phyloP scores from a whole-genome alignment of 2,329 filamentous ascomycete species.

The Huntiella bhutanensis region DNA sequence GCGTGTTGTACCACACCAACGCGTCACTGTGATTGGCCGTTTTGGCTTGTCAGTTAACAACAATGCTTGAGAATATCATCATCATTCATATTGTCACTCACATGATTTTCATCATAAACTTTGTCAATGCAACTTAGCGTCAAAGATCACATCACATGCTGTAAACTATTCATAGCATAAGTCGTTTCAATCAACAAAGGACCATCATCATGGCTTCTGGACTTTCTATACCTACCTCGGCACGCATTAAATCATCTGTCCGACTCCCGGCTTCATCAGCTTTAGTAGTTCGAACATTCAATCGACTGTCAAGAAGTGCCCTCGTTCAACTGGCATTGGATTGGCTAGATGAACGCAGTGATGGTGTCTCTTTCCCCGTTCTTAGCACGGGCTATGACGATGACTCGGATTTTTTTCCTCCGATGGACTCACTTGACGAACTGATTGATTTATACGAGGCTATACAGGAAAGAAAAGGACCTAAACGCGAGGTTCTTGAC shows the following conservation, averaged over 20 bases:
- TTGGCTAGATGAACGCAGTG: constrained; percentile 55
- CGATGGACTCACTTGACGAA: constrained; percentile 43
- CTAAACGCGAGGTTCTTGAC: constrained; percentile 42
- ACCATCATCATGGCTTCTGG: neutral
- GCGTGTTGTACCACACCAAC: too few species aligned
- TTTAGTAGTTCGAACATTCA: constrained; percentile 45
- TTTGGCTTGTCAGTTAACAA: too few species aligned
- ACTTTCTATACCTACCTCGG: constrained; percentile 49
- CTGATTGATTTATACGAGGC: constrained; percentile 46
- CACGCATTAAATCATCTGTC: constrained; percentile 51
- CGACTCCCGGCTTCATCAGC: constrained; percentile 47
- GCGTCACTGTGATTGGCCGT: too few species aligned
- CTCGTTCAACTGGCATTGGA: constrained; percentile 53
- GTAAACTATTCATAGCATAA: too few species aligned
- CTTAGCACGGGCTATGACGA: constrained; percentile 28
- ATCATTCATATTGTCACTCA: too few species aligned
- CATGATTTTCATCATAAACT: too few species aligned
- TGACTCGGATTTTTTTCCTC: constrained; percentile 49
- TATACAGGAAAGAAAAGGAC: constrained; percentile 40
- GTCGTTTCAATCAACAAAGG: too few species aligned
- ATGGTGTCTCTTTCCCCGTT: constrained; percentile 29
- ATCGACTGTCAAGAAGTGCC: constrained; percentile 50
- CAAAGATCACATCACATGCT: too few species aligned
- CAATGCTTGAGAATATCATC: too few species aligned
- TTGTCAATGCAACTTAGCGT: too few species aligned